Conservation (phyloP, 148 eudicot genomes). For the Dysphania ambrosioides region DNA sequence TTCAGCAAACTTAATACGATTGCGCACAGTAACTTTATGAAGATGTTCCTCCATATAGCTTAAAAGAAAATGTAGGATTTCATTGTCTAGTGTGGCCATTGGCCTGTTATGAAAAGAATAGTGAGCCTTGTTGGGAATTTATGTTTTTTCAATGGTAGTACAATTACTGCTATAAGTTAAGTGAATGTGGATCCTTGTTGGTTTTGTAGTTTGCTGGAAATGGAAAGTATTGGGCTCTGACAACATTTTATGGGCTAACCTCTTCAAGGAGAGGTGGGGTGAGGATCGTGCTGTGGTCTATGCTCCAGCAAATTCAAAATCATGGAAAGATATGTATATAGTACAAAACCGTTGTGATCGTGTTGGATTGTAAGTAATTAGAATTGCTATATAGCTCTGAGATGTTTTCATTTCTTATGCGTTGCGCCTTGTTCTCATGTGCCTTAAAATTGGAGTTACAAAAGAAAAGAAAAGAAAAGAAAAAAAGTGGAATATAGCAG, state of each 20-base stretch:
- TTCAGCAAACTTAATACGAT: too few relatives aligned
- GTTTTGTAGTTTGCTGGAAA: conserved; percentile 68
- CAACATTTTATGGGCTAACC: conserved; percentile 56
- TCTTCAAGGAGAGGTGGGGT: conserved; percentile 78
- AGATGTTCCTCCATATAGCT: too few relatives aligned
- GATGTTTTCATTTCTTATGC: background rate
- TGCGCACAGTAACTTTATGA: too few relatives aligned
- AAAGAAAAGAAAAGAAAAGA: too few relatives aligned
- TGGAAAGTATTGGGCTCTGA: conserved; percentile 77
- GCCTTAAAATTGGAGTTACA: too few relatives aligned
- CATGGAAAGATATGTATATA: conserved; percentile 73
- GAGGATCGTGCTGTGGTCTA: conserved; percentile 47
- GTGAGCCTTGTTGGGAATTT: too few relatives aligned
- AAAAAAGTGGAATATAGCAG: too few relatives aligned
- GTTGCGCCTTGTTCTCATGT: background rate
- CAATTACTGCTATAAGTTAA: background rate
- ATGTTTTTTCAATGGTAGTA: too few relatives aligned
- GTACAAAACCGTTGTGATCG: conserved; percentile 90
- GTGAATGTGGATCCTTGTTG: conserved; percentile 16
- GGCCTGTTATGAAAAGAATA: too few relatives aligned
- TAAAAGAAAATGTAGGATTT: too few relatives aligned
- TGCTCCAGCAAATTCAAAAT: conserved; percentile 44
- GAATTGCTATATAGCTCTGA: background rate
- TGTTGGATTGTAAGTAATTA: conserved; percentile 73
- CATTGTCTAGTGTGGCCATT: too few relatives aligned